Conservation (phyloP, 2,329 filamentous ascomycete genomes). For the Colletotrichum limetticola region DNA sequence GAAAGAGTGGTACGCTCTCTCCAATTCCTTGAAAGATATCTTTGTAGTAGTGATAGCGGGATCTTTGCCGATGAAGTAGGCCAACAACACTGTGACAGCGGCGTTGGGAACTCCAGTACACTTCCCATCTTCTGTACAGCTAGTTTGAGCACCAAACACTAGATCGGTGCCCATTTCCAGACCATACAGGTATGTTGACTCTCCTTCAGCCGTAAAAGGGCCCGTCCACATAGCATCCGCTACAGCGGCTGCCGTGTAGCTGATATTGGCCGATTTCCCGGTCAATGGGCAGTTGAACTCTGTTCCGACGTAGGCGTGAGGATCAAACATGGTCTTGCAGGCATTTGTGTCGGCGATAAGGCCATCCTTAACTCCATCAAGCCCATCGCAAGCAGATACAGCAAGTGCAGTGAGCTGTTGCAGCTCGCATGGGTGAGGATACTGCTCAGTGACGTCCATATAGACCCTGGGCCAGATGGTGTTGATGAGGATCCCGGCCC, state of each 20-base stretch:
- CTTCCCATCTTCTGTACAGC: background rate
- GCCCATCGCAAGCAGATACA: constrained; percentile 42
- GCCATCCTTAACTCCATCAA: constrained; percentile 39
- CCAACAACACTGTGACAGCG: background rate
- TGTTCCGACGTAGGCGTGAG: constrained; percentile 28
- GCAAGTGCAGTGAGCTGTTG: constrained; percentile 46
- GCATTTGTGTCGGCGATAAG: constrained; percentile 27
- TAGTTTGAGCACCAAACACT: background rate
- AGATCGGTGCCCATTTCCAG: constrained; percentile 4
- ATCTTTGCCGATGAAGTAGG: constrained; percentile 13
- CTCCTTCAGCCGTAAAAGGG: background rate
- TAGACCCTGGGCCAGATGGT: constrained; percentile 7
- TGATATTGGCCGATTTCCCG: background rate
- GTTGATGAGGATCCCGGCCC: constrained; percentile 12
- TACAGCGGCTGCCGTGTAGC: background rate
- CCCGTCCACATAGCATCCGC: constrained; percentile 10
- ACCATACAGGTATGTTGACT: background rate
- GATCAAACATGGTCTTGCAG: constrained; percentile 37
- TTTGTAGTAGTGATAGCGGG: background rate
- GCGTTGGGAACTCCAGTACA: background rate
- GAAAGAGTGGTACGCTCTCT: background rate
- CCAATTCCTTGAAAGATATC: constrained; percentile 2
- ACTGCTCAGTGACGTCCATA: constrained; percentile 10
- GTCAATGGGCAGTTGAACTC: constrained; percentile 16
- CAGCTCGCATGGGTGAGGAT: constrained; percentile 36